Base-by-base conservation (phyloP, 352 stramenopile species). In the Globisporangium megalacanthum region DNA sequence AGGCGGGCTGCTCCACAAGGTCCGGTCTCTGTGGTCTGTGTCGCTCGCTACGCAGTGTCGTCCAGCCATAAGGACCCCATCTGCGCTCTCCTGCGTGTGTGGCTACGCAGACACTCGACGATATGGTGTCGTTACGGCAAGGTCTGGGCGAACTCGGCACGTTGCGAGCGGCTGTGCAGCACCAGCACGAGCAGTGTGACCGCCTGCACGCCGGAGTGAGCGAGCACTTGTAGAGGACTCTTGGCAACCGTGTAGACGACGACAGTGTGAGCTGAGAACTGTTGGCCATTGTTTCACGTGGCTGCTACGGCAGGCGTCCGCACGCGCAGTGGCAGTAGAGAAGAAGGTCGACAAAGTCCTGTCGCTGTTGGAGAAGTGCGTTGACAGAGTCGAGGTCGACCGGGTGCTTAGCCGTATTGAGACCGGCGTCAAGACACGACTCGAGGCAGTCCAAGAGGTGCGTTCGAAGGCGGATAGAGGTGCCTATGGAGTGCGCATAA, bases 401-500 rank as follows among this genome's bases (percentile, higher is more conserved):
- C 61, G 64, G n/a, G 57, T 75, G 20, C 44, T 87, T 3, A 66
- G 71, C 36, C 68, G 68, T 20, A 49, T 78, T 9, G 72, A 83
- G 57, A 68, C 54, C 47, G 77, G 67, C 39, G 56, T 87, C 10
- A 84, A 83, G 55, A 54, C 60, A 17, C 77, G 74, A 3, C 65
- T 87, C 19, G 77, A 83, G 35, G 68, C 72, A 9, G 64, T 87
- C 17, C 68, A 83, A 0, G 74, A 87, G 74, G 77, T 87, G 42
- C 1, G 17, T 25, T 51, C 14, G 17, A 1, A 54, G 13, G 11
- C 37, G 36, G 4, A 29, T 29, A 29, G 25, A 29, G 25, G 2
- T 29, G 25, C 25, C 2, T 29, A 29, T 29, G 25, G 25, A 4
- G 25, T 29, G 25, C 25, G 25, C 25, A 29, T 29, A 29, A 29